Evolutionary conservation across 2,329 filamentous ascomycete genomes (phyloP).

Genomic region (Gnomoniopsis smithogilvyi): DNA sequence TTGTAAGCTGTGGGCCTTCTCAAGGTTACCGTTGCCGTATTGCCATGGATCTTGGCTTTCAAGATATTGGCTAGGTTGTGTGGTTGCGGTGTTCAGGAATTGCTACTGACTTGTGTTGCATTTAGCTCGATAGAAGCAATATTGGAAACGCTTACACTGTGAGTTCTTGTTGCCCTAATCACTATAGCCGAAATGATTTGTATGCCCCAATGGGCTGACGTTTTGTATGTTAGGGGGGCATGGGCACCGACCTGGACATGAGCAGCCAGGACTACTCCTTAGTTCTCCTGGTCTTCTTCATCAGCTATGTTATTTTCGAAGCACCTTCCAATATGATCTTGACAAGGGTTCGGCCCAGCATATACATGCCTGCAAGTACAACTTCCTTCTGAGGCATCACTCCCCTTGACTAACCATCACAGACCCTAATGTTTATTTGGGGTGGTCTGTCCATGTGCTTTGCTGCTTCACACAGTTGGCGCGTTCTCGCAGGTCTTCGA

Average conservation of each 20-base stretch:
- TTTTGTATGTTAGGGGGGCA: conserved; percentile 23
- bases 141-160: conserved; percentile 39
- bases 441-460: conserved; percentile 36
- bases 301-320: conserved; percentile 42
- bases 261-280: conserved; percentile 39
- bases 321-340: conserved; percentile 44
- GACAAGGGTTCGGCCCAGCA: conserved; percentile 36
- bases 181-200: neutral
- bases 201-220: neutral
- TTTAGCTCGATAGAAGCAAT: conserved; percentile 9
- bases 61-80: too few species aligned
- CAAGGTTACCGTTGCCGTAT: conserved; percentile 22
- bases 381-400: too few species aligned
- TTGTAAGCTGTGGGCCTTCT: too few species aligned
- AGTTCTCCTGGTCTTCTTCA: conserved; percentile 34
- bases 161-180: neutral
- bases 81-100: neutral
- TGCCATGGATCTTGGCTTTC: neutral
- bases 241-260: conserved; percentile 38
- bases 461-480: conserved; percentile 33
- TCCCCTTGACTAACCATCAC: neutral
- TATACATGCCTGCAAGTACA: conserved; percentile 29
- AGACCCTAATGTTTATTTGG: conserved; percentile 35
- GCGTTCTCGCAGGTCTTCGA: conserved; percentile 24
- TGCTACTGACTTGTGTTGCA: neutral